Evolutionary conservation across 2,329 filamentous ascomycete species (phyloP).

Genomic region (Bipolaris gigantea): DNA sequence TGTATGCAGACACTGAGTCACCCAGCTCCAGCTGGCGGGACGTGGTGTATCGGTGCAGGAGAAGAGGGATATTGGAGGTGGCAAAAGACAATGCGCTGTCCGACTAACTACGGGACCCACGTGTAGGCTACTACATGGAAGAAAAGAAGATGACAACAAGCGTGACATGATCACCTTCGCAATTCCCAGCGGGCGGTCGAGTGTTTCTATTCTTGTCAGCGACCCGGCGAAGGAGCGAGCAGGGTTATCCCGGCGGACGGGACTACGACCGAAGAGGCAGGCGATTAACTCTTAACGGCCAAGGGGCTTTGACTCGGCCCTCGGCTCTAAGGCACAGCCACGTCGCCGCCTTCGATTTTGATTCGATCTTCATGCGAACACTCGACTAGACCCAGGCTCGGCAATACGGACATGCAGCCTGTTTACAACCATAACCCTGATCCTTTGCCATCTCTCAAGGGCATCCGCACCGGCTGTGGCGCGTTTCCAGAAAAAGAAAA

Average conservation of each 20-base stretch:
- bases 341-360: constrained; percentile 3
- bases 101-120: background rate
- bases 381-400: background rate
- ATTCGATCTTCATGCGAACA: constrained; percentile 6
- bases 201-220: background rate
- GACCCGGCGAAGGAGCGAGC: background rate
- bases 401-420: constrained; percentile 1
- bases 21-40: background rate
- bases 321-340: background rate
- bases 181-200: background rate
- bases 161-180: background rate
- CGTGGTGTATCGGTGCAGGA: background rate
- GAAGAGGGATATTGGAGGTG: background rate
- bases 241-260: background rate
- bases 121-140: background rate
- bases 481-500: no score
- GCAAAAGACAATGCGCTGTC: background rate
- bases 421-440: background rate
- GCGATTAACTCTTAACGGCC: background rate
- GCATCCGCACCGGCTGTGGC: constrained; percentile 1
- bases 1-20: background rate
- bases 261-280: background rate
- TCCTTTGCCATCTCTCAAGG: background rate
- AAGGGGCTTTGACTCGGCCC: background rate
- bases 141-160: background rate